Percentiles rank a stretch among this genome's conserved stretches.
Evolutionary conservation across 1,284 basidiomycete genomes (phyloP).

Genomic region (Sporisorium reilianum): DNA sequence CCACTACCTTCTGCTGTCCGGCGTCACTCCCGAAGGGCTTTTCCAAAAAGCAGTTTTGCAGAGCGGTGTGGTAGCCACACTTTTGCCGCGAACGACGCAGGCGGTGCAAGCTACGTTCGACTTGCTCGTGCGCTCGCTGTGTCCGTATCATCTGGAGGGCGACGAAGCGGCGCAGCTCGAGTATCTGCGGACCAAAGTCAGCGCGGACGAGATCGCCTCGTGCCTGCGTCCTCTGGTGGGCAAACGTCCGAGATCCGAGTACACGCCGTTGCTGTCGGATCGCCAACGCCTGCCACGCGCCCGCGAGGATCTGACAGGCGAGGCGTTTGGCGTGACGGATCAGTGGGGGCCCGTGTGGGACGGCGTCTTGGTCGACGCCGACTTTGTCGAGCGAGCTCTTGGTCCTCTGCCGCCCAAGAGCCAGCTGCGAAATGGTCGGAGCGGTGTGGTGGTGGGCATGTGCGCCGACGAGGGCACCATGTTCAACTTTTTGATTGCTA

Average conservation of each 20-base stretch:
- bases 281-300: constrained; percentile 13
- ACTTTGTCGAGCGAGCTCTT: constrained; percentile 23
- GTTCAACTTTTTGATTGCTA: constrained; percentile 51
- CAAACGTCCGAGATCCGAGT: constrained; percentile 43
- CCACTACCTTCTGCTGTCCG: constrained; percentile 45
- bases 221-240: constrained; percentile 32
- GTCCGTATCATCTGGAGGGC: constrained; percentile 26
- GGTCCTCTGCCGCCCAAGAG: constrained; percentile 20
- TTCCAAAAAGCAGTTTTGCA: constrained; percentile 51
- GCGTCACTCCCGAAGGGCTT: constrained; percentile 25
- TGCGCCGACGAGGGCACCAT: constrained; percentile 55
- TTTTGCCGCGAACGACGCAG: constrained; percentile 40
- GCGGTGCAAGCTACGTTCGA: constrained; percentile 50
- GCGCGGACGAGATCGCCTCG: constrained; percentile 32
- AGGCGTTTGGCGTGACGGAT: constrained; percentile 22
- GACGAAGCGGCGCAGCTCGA: constrained; percentile 37
- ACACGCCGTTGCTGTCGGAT: constrained; percentile 18
- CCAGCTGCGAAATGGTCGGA: constrained; percentile 37
- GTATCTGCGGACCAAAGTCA: constrained; percentile 29
- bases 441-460: constrained; percentile 45
- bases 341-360: constrained; percentile 57
- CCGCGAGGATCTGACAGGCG: constrained; percentile 21
- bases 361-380: constrained; percentile 33
- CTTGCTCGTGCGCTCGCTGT: constrained; percentile 19
- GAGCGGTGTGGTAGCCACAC: constrained; percentile 42